Percentiles rank a stretch among this genome's conserved stretches.
Conservation (phyloP, 345 rosid genomes). For the Arabidopsis suecica region DNA sequence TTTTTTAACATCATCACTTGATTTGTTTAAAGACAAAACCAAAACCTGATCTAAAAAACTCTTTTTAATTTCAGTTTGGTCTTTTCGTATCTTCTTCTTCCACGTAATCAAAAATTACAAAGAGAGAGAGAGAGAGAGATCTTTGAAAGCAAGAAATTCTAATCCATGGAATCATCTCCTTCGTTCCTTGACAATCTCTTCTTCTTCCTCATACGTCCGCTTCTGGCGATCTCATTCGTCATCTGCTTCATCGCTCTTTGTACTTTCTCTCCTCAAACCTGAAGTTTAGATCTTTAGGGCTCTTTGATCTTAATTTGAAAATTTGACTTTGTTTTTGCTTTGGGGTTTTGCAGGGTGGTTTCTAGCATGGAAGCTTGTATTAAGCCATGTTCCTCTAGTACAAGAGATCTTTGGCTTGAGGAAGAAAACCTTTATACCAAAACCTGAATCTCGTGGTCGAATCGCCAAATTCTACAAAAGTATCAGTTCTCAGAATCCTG, state of each 20-base stretch:
- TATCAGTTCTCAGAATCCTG: constrained; percentile 40
- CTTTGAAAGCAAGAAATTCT: not conserved
- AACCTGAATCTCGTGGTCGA: constrained; percentile 57
- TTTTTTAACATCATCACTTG: too few species aligned
- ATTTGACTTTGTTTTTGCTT: not conserved
- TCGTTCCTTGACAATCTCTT: constrained; percentile 42
- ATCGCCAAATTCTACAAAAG: constrained; percentile 60
- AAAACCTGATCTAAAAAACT: too few species aligned
- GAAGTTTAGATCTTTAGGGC: constrained; percentile 1
- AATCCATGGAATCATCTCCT: constrained; percentile 21
- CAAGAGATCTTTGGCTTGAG: constrained; percentile 84
- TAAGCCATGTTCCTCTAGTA: constrained; percentile 83
- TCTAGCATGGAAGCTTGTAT: constrained; percentile 87
- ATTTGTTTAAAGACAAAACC: not conserved
- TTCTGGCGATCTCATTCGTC: constrained; percentile 60
- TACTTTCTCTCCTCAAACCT: constrained; percentile 36
- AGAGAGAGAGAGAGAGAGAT: not conserved
- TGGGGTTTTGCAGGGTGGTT: constrained; percentile 65
- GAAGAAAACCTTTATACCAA: constrained; percentile 59
- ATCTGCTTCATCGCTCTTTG: constrained; percentile 61
- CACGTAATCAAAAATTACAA: not conserved
- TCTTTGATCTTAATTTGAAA: not conserved
- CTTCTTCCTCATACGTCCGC: constrained; percentile 62
- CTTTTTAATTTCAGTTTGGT: not conserved
- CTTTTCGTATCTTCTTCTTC: not conserved